A percentile compares a stretch with the other conserved stretches of the same genome.
Conservation (phyloP, 2,329 filamentous ascomycete species). For the Colletotrichum costaricense region DNA sequence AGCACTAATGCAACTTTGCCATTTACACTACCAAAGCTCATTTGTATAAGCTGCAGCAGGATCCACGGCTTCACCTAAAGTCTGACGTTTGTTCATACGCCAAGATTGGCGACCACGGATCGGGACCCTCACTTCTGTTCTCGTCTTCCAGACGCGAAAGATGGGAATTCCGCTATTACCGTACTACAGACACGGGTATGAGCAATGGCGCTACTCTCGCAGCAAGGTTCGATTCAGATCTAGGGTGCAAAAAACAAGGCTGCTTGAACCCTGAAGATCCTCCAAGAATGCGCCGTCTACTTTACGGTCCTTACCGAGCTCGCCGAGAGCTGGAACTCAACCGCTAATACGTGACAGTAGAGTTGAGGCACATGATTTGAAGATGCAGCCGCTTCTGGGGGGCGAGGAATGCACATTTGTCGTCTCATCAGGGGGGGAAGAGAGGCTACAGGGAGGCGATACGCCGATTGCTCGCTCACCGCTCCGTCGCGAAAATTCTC, state of each 20-base stretch:
- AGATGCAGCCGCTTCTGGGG: constrained; percentile 14
- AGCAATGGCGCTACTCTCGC: constrained; percentile 19
- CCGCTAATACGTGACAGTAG: not conserved
- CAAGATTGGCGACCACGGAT: not conserved
- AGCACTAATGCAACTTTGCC: constrained; percentile 23
- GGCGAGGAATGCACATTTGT: constrained; percentile 8
- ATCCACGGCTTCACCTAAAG: not conserved
- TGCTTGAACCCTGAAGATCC: constrained; percentile 35
- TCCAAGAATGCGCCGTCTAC: constrained; percentile 15
- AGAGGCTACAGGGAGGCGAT: constrained; percentile 22
- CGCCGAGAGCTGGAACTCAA: constrained; percentile 25
- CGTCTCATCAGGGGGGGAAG: constrained; percentile 9
- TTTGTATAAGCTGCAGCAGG: constrained; percentile 13
- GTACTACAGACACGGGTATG: not conserved
- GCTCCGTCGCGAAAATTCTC: constrained; percentile 34
- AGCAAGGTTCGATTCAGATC: not conserved
- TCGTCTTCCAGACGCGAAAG: not conserved
- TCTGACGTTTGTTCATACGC: constrained; percentile 8
- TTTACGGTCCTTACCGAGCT: not conserved
- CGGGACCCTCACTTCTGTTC: not conserved
- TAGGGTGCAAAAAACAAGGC: constrained; percentile 15
- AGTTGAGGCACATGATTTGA: constrained; percentile 24
- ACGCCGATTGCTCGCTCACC: constrained; percentile 36
- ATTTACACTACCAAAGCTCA: not conserved
- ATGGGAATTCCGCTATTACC: not conserved